Base-by-base conservation (phyloP, 257 asterid species). In the Datura wrightii region DNA sequence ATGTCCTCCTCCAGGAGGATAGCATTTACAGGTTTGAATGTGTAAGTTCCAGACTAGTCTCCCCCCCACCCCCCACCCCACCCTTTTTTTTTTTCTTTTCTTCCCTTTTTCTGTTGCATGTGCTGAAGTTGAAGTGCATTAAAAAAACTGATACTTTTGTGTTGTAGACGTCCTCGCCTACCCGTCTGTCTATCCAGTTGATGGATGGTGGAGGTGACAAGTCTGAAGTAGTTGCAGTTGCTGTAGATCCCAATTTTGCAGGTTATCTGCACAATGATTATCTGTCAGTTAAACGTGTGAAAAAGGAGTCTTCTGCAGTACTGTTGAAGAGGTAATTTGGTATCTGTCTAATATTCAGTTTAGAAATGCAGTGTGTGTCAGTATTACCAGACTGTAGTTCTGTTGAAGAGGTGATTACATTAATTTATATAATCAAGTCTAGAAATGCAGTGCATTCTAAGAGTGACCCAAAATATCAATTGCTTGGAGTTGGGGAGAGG, bases 231-330 rank as follows among this genome's bases (percentile, higher is more conserved):
- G 95, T 97, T 92, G 95, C 97, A 37, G 97, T 94, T 63, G 95
- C 98, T n/a, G 92, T 95, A 46, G 98, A 97, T 89, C 98, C 99
- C 34, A 90, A 89, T 72, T 97, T 97, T 85, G 92, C 97, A 18
- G 83, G 91, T 62, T 95, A 97, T 90, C 97, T 94, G 85, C 89
- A 93, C 66, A 88, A 86, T 34, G 97, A 93, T 84, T 97, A 95
- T 88, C 97, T 97, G 60, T 90, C 99, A 46, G 89, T 86, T 84
- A 87, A 87, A 79, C 91, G 85, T 74, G 94, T 90, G 19, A 92
- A 88, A 90, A 97, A 92, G 89, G 98, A 94, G 90, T 92, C 94
- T 10, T 90, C 97, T 31, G 90, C 90, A 15, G 74, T 94, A 70
- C 55, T 91, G 89, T 89, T 97, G 83, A 93, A 92, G 86, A 95